Conservation (phyloP, 495 filamentous ascomycete genomes). For the Aspergillus taichungensis region DNA sequence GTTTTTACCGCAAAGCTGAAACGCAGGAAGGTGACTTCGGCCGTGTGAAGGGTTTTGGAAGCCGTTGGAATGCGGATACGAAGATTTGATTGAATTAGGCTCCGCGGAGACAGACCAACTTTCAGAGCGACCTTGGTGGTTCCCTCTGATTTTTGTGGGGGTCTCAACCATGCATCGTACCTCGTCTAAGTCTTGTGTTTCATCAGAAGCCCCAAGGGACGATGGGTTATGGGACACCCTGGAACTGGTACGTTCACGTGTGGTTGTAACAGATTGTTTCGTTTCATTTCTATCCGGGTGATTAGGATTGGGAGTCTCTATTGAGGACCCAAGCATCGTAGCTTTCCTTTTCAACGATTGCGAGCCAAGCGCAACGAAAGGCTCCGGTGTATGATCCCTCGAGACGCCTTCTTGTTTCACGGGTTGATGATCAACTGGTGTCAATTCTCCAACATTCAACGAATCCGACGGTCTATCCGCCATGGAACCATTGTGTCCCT, state of each 20-base stretch:
- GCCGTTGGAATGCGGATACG: background rate
- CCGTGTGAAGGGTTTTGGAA: background rate
- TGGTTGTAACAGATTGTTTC: conserved; percentile 18
- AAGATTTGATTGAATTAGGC: background rate
- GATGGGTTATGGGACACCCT: conserved; percentile 27
- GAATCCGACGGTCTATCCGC: too few relatives aligned
- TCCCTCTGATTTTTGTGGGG: conserved; percentile 47
- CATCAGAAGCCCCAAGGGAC: conserved; percentile 6
- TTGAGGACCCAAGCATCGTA: background rate
- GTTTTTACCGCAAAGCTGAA: conserved; percentile 20
- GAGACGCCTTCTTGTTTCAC: background rate
- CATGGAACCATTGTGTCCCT: background rate
- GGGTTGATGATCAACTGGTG: too few relatives aligned
- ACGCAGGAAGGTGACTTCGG: background rate
- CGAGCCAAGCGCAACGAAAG: conserved; percentile 29
- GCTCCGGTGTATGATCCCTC: conserved; percentile 27
- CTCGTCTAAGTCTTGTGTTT: conserved; percentile 68
- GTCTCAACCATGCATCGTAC: conserved; percentile 53
- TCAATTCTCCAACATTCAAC: background rate
- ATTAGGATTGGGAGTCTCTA: too few relatives aligned
- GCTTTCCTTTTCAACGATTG: conserved; percentile 15
- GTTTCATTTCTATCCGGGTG: conserved; percentile 4
- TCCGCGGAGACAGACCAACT: background rate
- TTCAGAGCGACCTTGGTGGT: background rate
- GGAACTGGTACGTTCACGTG: conserved; percentile 26